A percentile compares a stretch with the other conserved stretches of the same genome.
Evolutionary conservation across 352 stramenopile species (phyloP).

Genomic region (Elongisporangium anandrum): DNA sequence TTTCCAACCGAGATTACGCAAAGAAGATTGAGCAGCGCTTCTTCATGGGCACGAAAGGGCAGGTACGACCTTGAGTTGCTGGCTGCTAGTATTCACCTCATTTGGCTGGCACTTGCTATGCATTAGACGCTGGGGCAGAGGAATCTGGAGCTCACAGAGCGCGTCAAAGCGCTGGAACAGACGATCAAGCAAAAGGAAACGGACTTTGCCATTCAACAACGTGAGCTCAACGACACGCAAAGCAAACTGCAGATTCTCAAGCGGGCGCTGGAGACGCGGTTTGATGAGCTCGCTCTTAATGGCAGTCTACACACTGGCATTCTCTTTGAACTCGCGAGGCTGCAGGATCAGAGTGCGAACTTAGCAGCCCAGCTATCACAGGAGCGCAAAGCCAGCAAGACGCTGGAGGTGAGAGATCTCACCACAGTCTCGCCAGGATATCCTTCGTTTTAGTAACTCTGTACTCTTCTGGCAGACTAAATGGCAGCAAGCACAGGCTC

Average conservation of each 20-base stretch:
- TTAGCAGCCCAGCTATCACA: constrained; percentile 60
- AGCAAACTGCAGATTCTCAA: constrained; percentile 68
- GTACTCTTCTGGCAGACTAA: constrained; percentile 4
- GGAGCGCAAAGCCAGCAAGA: constrained; percentile 37
- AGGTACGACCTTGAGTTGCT: constrained; percentile 11
- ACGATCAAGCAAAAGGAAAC: constrained; percentile 20
- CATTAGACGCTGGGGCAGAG: constrained; percentile 52
- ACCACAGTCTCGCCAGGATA: neutral
- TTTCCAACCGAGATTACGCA: constrained; percentile 76
- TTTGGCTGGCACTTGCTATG: neutral
- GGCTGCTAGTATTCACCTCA: neutral
- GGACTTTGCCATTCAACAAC: constrained; percentile 13
- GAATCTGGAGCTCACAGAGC: constrained; percentile 48
- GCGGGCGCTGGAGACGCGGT: constrained; percentile 59
- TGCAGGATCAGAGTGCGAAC: constrained; percentile 60
- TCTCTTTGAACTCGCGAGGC: constrained; percentile 66
- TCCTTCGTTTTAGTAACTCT: neutral
- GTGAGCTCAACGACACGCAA: constrained; percentile 31
- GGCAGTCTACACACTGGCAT: constrained; percentile 69
- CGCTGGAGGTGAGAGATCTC: constrained; percentile 11
- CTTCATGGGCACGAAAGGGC: constrained; percentile 67
- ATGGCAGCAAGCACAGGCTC: constrained; percentile 21
- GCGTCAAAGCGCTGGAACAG: constrained; percentile 37
- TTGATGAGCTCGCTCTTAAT: constrained; percentile 65
- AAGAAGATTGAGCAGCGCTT: constrained; percentile 85